phyloP scores from a whole-genome alignment of 2,329 filamentous ascomycete species.

The Pseudogymnoascus sp. region DNA sequence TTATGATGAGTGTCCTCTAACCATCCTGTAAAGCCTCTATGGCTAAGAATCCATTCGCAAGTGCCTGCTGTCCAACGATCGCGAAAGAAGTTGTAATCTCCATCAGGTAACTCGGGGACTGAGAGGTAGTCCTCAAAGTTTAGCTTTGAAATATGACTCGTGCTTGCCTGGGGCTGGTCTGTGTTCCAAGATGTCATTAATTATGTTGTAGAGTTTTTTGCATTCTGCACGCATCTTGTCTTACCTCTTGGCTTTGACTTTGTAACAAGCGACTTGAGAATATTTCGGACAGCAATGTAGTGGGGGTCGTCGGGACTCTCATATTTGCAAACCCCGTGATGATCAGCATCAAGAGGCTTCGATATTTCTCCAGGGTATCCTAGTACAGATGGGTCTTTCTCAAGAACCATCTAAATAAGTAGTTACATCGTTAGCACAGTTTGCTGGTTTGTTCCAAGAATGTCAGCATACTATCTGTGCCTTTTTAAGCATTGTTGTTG shows the following conservation, averaged over 20 bases:
- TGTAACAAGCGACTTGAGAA: neutral
- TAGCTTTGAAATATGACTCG: neutral
- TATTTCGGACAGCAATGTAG: conserved; percentile 29
- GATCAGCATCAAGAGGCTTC: conserved; percentile 23
- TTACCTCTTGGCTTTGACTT: neutral
- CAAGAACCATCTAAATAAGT: conserved; percentile 19
- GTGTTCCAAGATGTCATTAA: neutral
- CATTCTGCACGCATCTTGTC: neutral
- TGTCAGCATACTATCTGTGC: neutral
- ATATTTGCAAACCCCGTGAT: conserved; percentile 28
- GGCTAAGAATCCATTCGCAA: neutral
- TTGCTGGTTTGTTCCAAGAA: neutral
- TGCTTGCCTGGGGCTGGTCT: neutral
- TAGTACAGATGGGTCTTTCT: conserved; percentile 20
- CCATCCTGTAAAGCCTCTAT: neutral
- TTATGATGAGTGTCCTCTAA: neutral
- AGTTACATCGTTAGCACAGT: neutral
- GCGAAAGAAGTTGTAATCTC: neutral
- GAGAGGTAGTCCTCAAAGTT: neutral
- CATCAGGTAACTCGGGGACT: neutral
- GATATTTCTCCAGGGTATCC: conserved; percentile 23
- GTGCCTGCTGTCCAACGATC: neutral
- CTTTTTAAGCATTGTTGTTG: neutral
- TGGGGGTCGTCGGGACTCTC: conserved; percentile 22
- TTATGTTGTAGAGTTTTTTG: neutral